Evolutionary conservation across 2,329 filamentous ascomycete genomes (phyloP).

Genomic region (Mycocentrospora acerina): DNA sequence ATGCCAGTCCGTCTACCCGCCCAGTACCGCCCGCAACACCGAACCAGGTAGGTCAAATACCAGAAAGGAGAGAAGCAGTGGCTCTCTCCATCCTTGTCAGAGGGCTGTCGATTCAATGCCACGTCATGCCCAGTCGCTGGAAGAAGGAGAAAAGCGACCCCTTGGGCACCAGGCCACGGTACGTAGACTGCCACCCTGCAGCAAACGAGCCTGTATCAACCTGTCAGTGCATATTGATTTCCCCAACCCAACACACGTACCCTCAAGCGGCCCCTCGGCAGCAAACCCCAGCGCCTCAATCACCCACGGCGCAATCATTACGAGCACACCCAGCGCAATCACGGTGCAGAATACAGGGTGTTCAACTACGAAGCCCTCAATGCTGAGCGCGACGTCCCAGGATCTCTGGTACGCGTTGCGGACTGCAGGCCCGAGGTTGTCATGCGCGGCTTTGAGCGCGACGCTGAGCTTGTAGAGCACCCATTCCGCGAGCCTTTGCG

Average conservation of each 20-base stretch:
- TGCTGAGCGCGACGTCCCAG: constrained; percentile 19
- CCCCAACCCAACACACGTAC: constrained; percentile 15
- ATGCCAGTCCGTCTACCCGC: too few species aligned
- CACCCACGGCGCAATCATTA: constrained; percentile 27
- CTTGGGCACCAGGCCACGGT: constrained; percentile 44
- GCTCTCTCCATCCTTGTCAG: too few species aligned
- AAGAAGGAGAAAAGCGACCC: constrained; percentile 47
- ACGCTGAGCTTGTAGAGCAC: constrained; percentile 28
- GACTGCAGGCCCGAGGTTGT: constrained; percentile 25
- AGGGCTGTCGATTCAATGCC: constrained; percentile 13
- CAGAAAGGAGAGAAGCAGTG: too few species aligned
- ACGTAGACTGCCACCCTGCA: constrained; percentile 43
- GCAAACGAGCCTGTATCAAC: constrained; percentile 38
- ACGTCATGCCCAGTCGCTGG: constrained; percentile 47
- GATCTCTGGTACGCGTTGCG: constrained; percentile 26
- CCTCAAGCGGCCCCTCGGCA: constrained; percentile 32
- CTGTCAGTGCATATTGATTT: constrained; percentile 1
- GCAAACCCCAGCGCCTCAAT: constrained; percentile 37
- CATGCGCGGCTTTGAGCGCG: constrained; percentile 21
- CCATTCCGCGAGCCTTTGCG: constrained; percentile 30
- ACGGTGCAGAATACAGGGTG: constrained; percentile 33
- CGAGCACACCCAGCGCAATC: constrained; percentile 34
- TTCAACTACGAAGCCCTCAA: constrained; percentile 31
- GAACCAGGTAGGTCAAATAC: too few species aligned
- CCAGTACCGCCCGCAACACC: too few species aligned